Evolutionary conservation across 768 basidiomycete genomes (phyloP).

Genomic region (Lentinula sp.): DNA sequence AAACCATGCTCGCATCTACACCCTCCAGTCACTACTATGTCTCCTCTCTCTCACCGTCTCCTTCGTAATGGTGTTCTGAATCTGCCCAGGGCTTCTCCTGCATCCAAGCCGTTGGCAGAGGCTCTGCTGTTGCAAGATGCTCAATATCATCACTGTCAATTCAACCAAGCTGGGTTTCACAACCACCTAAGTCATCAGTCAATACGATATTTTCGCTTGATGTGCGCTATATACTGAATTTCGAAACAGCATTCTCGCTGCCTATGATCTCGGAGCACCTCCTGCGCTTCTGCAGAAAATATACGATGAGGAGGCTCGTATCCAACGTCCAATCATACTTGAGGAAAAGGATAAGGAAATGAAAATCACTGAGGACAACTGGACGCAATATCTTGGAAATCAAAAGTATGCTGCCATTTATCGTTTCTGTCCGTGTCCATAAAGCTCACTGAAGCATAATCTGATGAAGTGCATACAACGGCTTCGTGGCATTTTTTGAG

Average conservation of each 20-base stretch:
- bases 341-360: slow-evolving; percentile 27
- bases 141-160: slow-evolving; percentile 46
- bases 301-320: slow-evolving; percentile 32
- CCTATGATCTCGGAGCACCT: slow-evolving; percentile 51
- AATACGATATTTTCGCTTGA: slow-evolving; percentile 12
- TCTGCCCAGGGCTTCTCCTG: slow-evolving; percentile 37
- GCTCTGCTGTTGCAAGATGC: slow-evolving; percentile 42
- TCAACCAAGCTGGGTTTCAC: slow-evolving; percentile 36
- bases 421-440: neutral
- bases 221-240: neutral
- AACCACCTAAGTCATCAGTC: slow-evolving; percentile 60
- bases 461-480: slow-evolving; percentile 28
- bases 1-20: neutral
- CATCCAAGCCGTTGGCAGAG: slow-evolving; percentile 35
- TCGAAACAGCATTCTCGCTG: slow-evolving; percentile 39
- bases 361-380: slow-evolving; percentile 36
- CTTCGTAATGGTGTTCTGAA: slow-evolving; percentile 32
- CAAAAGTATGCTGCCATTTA: slow-evolving; percentile 26
- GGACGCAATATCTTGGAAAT: slow-evolving; percentile 43
- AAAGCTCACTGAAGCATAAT: neutral
- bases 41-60: slow-evolving; percentile 1
- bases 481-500: slow-evolving; percentile 34
- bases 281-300: slow-evolving; percentile 40
- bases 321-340: slow-evolving; percentile 32
- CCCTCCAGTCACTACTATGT: neutral